Conservation (phyloP, 2,329 filamentous ascomycete species). For the Onygenales sp. region DNA sequence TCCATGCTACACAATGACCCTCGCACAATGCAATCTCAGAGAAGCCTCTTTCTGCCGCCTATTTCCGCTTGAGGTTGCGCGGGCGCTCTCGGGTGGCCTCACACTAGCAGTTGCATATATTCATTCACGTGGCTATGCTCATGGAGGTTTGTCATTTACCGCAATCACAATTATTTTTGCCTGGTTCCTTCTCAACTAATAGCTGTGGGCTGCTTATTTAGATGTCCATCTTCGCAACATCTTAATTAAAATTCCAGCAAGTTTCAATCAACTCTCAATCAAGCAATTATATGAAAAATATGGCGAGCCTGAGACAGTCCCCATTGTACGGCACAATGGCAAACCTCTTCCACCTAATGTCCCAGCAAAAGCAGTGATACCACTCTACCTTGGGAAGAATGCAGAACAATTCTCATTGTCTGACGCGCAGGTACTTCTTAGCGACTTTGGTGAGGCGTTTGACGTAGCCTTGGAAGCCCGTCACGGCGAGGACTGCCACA, state of each 20-base stretch:
- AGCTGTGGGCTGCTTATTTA: constrained; percentile 7
- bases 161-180: neutral
- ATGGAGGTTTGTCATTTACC: constrained; percentile 9
- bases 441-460: constrained; percentile 28
- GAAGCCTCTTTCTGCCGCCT: constrained; percentile 10
- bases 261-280: constrained; percentile 21
- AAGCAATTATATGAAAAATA: constrained; percentile 23
- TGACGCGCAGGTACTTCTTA: constrained; percentile 22
- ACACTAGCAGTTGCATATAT: constrained; percentile 10
- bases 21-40: constrained; percentile 12
- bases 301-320: constrained; percentile 19
- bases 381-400: constrained; percentile 20
- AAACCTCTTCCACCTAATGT: constrained; percentile 17
- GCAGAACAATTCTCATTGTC: constrained; percentile 19
- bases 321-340: constrained; percentile 16
- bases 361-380: constrained; percentile 18
- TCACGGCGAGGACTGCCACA: constrained; percentile 14
- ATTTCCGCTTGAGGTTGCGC: constrained; percentile 10
- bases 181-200: neutral
- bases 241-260: constrained; percentile 16
- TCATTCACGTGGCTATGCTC: constrained; percentile 12
- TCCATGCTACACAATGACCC: constrained; percentile 9
- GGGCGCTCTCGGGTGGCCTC: constrained; percentile 10
- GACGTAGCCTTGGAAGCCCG: constrained; percentile 1
- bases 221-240: constrained; percentile 23